Conservation (phyloP, 2,329 filamentous ascomycete species). For the Emmonsia crescens region DNA sequence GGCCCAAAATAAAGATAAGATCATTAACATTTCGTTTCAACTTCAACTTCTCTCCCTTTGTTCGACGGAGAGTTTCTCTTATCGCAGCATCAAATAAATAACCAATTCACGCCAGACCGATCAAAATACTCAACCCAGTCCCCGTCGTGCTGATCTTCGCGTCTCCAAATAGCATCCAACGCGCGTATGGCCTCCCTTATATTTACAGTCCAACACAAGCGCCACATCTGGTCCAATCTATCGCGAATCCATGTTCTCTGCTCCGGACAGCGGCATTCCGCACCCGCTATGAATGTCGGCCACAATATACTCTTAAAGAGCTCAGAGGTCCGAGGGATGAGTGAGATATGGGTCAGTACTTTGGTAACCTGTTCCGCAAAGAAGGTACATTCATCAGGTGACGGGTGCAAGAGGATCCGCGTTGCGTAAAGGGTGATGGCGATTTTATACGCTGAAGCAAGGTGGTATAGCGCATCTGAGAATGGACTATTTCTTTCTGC, state of each 20-base stretch:
- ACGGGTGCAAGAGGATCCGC: conserved; percentile 26
- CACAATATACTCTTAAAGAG: conserved; percentile 36
- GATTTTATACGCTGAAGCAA: conserved; percentile 33
- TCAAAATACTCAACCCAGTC: conserved; percentile 33
- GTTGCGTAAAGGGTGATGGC: conserved; percentile 32
- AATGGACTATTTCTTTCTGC: not conserved
- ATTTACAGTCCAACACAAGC: conserved; percentile 28
- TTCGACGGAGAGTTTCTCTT: not conserved
- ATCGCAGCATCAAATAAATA: conserved; percentile 25
- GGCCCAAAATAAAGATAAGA: no score
- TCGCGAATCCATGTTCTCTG: conserved; percentile 26
- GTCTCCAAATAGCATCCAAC: conserved; percentile 31
- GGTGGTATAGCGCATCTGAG: conserved; percentile 10
- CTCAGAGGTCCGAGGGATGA: conserved; percentile 25
- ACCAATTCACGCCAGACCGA: conserved; percentile 30
- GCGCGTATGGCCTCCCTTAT: conserved; percentile 32
- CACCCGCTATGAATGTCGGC: conserved; percentile 35
- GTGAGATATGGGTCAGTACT: conserved; percentile 27
- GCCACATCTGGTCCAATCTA: conserved; percentile 25
- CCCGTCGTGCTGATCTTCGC: conserved; percentile 23
- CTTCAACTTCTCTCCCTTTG: not conserved
- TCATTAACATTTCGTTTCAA: no score
- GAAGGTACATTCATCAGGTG: conserved; percentile 17
- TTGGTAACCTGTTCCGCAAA: conserved; percentile 22
- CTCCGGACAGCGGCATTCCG: conserved; percentile 25